Base-by-base conservation (phyloP, 2,329 filamentous ascomycete species). In the Sporothrix humicola region DNA sequence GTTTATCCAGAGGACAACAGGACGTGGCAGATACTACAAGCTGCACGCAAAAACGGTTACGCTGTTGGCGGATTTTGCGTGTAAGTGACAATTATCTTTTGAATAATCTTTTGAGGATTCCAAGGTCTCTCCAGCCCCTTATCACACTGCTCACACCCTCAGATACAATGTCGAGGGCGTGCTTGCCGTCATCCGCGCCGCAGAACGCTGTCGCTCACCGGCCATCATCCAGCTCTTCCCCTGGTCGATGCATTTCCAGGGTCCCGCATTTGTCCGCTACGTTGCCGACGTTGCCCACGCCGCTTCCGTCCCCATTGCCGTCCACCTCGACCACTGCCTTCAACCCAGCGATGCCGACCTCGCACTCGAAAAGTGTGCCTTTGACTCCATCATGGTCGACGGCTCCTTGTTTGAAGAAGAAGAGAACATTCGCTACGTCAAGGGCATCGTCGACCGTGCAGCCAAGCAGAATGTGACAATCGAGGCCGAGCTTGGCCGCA, bases 381-480 rank as follows among this genome's bases (percentile, higher is more conserved):
- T 93, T 76, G 91, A 93, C 79, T 87, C 85, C 71, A 92, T 93
- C 79, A 93, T 93, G 91, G 88, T 93, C 0, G 92, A 93, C 81
- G 93, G 93, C 91, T 89, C 86, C 73, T 91, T 93, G 79, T 89
- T 91, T 78, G 90, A 92, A 77, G 90, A 89, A 77, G 89, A 87
- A 72, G 90, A 93, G 82, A 93, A 93, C 78, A 83, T 94, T 52
- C 83, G 84, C 4, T 84, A 87, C 79, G 92, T 90, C 17, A 84
- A 84, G 70, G 87, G 90, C 74, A 81, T 92, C 68, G 89, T 90
- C 2, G 81, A 81, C n/a, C 88, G 89, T 77, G 90, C 90, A 78
- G 86, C 91, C 78, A 87, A 82, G 75, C 83, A 86, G 37, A 89
- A 89, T 1, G 92, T 92, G 74, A 86, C 88, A 2, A 90, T 89